These are phyloP conservation scores for Umbelopsis isabellina DNA, from an alignment of 192 early-diverging fungal genomes.

Conservation along the genomic window DNA sequence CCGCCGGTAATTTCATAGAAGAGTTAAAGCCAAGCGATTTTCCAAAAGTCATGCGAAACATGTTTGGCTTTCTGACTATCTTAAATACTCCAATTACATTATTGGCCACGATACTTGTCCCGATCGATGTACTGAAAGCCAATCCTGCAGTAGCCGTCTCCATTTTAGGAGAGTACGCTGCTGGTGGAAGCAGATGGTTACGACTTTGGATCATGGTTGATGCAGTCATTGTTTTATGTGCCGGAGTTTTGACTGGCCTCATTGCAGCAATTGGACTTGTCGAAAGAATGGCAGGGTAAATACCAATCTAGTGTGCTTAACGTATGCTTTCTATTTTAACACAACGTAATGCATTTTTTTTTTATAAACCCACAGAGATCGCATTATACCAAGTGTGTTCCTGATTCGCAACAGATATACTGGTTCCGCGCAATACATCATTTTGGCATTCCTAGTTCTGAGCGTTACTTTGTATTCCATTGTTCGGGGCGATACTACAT, in stretches of 20 bases:
- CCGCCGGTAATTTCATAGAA: slow-evolving; percentile 59
- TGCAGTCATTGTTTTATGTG: slow-evolving; percentile 62
- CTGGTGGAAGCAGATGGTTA: slow-evolving; percentile 37
- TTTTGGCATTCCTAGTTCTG: slow-evolving; percentile 51
- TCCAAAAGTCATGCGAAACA: slow-evolving; percentile 61
- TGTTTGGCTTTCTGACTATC: slow-evolving; percentile 46
- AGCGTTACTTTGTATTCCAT: slow-evolving; percentile 50
- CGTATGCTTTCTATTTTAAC: background rate
- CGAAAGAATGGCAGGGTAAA: slow-evolving; percentile 48
- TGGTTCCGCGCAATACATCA: slow-evolving; percentile 53
- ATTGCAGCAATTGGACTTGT: slow-evolving; percentile 57
- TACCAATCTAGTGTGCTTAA: background rate
- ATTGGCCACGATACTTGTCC: slow-evolving; percentile 47
- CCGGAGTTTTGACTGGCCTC: slow-evolving; percentile 59
- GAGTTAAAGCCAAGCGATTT: slow-evolving; percentile 59
- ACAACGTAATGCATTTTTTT: background rate
- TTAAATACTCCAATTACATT: slow-evolving; percentile 56
- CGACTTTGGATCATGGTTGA: slow-evolving; percentile 51
- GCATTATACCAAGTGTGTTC: slow-evolving; percentile 54
- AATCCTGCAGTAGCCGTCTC: slow-evolving; percentile 48
- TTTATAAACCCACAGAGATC: slow-evolving; percentile 29
- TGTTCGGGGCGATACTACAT: slow-evolving; percentile 44
- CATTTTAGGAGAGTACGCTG: slow-evolving; percentile 47
- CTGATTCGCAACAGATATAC: slow-evolving; percentile 47
- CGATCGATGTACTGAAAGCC: slow-evolving; percentile 40